Percentiles rank a stretch among this genome's conserved stretches.
Evolutionary conservation across 768 basidiomycete genomes (phyloP).

Genomic region (Russula earlei): DNA sequence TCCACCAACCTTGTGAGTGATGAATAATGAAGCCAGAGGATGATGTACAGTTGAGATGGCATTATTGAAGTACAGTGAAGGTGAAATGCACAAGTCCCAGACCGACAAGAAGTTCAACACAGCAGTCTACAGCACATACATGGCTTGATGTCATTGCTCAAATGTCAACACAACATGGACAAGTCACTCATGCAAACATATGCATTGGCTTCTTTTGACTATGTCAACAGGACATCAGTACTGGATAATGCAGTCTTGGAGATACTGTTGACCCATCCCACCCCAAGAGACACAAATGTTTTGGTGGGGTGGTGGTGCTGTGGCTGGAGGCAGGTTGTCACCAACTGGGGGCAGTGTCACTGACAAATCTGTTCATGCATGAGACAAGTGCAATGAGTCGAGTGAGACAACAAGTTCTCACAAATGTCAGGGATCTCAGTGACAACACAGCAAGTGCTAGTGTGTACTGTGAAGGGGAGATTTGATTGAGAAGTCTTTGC

Average conservation of each 20-base stretch:
- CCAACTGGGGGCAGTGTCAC: no score
- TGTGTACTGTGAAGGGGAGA: no score
- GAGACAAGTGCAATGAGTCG: no score
- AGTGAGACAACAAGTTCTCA: no score
- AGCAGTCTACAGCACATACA: neutral
- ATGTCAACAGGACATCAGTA: constrained; percentile 19
- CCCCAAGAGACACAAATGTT: constrained; percentile 20
- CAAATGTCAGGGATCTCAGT: no score
- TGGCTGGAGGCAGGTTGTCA: no score
- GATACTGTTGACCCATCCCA: constrained; percentile 26
- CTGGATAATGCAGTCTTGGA: neutral
- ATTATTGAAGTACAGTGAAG: constrained; percentile 22
- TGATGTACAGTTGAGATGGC: constrained; percentile 21
- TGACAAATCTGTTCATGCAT: no score
- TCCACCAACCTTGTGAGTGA: no score
- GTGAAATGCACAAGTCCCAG: constrained; percentile 23
- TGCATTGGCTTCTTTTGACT: constrained; percentile 24
- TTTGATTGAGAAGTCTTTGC: no score
- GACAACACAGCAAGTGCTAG: no score
- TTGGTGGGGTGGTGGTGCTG: no score
- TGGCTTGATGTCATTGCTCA: neutral
- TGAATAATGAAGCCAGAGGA: neutral
- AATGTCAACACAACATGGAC: neutral
- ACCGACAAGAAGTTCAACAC: constrained; percentile 23
- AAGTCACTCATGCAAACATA: neutral